Evolutionary conservation across 495 filamentous ascomycete species (phyloP), one percentile per base, ranked within the genome.

Genomic region (Massariosphaeria phaeospora): DNA sequence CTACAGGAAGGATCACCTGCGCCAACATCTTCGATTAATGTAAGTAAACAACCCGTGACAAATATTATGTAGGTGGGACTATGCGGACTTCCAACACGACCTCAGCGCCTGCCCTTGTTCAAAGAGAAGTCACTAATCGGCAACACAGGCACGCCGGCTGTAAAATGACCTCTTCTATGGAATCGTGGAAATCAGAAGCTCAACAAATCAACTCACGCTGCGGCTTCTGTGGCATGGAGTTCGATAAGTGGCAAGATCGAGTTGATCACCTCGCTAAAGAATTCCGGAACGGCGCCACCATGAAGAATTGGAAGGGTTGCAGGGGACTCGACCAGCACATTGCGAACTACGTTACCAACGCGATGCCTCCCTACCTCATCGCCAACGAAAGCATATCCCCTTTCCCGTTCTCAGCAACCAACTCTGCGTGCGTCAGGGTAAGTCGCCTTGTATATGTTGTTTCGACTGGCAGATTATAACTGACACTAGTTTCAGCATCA

Each of bases 1-100:
- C 63, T 88, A 84, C 46, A 79, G 88, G 13, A 94, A 91, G 69
- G 88, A 94, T 62, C 86, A 94, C 64, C 72, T 94, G 2, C 77
- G 83, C 46, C 88, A 94, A 63, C 88, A 94, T 64, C 70, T 94
- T 18, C 80, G 84, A 35, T 80, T 91, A 25, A 84, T 90, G 47
- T 52, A 34, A 43, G 49, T 43, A 33, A 4, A 2, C n/a, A n/a
- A n/a, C n/a, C n/a, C n/a, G n/a, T n/a, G n/a, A n/a, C n/a, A n/a
- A n/a, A n/a, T n/a, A n/a, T n/a, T n/a, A n/a, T n/a, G n/a, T n/a
- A n/a, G n/a, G n/a, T n/a, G n/a, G n/a, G n/a, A n/a, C n/a, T n/a
- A n/a, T n/a, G n/a, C n/a, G n/a, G n/a, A n/a, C n/a, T n/a, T n/a
- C n/a, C n/a, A n/a, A n/a, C n/a, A n/a, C n/a, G n/a, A n/a, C n/a